phyloP scores from a whole-genome alignment of 106 monocot species.

The Acorus gramineus region DNA sequence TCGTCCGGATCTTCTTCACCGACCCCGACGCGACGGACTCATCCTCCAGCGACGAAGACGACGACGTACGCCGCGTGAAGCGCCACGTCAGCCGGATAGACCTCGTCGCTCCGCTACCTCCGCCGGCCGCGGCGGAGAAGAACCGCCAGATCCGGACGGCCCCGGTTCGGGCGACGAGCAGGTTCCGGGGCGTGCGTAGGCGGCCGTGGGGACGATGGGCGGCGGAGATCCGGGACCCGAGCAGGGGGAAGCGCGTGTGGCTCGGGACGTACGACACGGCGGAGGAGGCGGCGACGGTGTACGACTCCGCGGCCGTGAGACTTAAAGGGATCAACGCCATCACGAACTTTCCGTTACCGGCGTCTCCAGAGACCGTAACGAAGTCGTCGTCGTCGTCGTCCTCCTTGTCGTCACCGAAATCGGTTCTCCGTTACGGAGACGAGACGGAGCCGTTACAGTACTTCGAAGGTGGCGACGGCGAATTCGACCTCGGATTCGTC shows the following conservation, averaged over 20 bases:
- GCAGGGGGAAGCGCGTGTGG: neutral
- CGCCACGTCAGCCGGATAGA: conserved; percentile 36
- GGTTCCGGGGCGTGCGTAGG: conserved; percentile 19
- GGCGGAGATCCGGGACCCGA: conserved; percentile 18
- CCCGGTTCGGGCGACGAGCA: neutral
- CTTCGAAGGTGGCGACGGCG: conserved; percentile 1
- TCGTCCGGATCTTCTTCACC: conserved; percentile 28
- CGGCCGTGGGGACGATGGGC: conserved; percentile 45
- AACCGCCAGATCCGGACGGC: neutral
- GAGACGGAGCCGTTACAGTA: too few relatives aligned
- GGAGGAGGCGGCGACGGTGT: too few relatives aligned
- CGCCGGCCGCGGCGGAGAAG: neutral
- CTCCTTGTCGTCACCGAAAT: too few relatives aligned
- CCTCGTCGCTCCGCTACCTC: conserved; percentile 3
- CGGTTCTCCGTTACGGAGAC: too few relatives aligned
- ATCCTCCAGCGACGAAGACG: conserved; percentile 32
- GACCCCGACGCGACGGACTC: conserved; percentile 61
- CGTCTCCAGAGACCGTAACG: neutral
- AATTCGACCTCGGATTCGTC: neutral
- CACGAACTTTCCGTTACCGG: neutral
- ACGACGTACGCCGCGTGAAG: conserved; percentile 12
- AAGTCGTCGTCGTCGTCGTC: neutral
- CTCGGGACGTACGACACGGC: too few relatives aligned
- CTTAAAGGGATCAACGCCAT: too few relatives aligned
- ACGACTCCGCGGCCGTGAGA: too few relatives aligned